Evolutionary conservation across 768 basidiomycete genomes (phyloP).

Genomic region (Suillus subluteus): DNA sequence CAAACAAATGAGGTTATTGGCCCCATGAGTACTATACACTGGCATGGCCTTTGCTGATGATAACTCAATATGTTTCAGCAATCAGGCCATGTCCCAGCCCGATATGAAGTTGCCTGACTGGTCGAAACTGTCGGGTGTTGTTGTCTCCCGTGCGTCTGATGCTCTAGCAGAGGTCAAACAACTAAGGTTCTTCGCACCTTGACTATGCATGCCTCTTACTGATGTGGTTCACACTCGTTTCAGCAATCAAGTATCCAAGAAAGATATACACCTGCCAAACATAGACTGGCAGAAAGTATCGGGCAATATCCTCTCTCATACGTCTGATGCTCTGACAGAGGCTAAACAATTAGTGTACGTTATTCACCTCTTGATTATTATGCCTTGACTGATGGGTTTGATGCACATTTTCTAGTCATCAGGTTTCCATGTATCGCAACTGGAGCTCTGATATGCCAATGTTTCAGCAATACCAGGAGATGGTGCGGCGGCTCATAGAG

Average conservation of each 20-base stretch:
- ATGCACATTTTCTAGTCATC: background rate
- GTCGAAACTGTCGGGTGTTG: background rate
- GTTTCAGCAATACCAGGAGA: background rate
- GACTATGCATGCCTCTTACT: background rate
- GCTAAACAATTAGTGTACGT: background rate
- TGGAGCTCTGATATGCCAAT: background rate
- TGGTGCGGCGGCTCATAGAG: background rate
- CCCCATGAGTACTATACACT: background rate
- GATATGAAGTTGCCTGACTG: background rate
- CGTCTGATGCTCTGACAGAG: background rate
- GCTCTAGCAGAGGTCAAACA: constrained; percentile 4
- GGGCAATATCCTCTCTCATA: background rate
- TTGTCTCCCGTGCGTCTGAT: background rate
- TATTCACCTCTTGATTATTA: background rate
- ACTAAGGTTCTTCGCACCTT: background rate
- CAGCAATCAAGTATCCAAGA: background rate
- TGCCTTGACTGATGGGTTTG: background rate
- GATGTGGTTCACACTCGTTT: background rate
- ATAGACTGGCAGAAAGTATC: background rate
- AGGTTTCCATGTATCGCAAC: background rate
- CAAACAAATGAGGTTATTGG: constrained; percentile 4
- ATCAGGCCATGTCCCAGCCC: background rate
- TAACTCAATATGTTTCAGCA: background rate
- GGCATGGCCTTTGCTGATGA: background rate
- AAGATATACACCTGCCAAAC: background rate